Evolutionary conservation across 2,329 filamentous ascomycete species (phyloP), one percentile per base, ranked within the genome.

Genomic region (Ilyonectria sp.): DNA sequence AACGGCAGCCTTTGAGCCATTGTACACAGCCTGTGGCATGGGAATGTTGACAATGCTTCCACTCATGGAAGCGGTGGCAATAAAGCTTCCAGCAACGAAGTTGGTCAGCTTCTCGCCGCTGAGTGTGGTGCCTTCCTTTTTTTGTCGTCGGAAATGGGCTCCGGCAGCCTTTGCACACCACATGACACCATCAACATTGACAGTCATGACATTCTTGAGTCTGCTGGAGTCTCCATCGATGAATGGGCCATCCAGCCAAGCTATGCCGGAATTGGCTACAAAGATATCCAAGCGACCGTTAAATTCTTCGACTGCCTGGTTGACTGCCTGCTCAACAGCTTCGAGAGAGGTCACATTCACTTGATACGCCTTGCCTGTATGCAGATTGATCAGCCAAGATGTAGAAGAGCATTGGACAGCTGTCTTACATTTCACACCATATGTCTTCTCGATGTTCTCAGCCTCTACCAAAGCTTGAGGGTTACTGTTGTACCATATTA

Each of bases 241-340:
- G 79, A 91, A 88, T 6, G 90, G 79, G 0, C 91, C 91, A 68
- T 93, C 84, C 1, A 87, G 91, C 92, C 92, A 94, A 1, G 90
- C 86, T 55, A 94, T 89, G 49, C 92, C 92, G 11, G 91, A 90
- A 75, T 95, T 94, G 70, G 92, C 92, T 55, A 94, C 88, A 74
- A 94, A 93, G 71, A 94, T 86, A 74, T 94, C 92, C 17, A 94
- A 86, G 5, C 91, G 88, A 67, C 90, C 90, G 75, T 91, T 90
- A 79, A 94, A 91, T 11, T 94, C 91, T 63, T 84, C 79, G 47
- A 90, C 81, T 67, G 86, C 84, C 33, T 81, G 77, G 67, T 86
- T 79, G 35, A 91, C 82, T 3, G 85, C 82, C 8, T 79, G 76
- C 54, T 85, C 79, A 7, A 89, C 85, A 2, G 82, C 80, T n/a